Conservation (phyloP, 805 yeast genomes). For the Naumovozyma castellii region DNA sequence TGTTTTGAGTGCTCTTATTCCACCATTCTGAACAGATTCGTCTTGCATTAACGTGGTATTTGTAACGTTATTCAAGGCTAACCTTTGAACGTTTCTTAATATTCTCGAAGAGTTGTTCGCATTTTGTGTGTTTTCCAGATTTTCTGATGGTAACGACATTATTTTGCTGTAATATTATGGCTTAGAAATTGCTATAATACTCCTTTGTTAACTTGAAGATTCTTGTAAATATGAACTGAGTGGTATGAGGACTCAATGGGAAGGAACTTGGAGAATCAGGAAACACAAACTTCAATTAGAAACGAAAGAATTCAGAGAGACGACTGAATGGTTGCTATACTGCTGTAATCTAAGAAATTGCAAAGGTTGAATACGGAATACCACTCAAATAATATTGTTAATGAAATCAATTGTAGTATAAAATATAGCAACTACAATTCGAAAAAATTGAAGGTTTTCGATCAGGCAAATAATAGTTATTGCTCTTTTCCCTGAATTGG, state of each 20-base stretch:
- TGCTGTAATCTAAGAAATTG: too few relatives aligned
- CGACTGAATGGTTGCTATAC: too few relatives aligned
- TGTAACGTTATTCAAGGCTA: slow-evolving; percentile 30
- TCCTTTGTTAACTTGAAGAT: not conserved
- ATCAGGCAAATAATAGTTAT: slow-evolving; percentile 6
- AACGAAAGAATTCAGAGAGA: too few relatives aligned
- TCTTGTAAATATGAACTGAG: too few relatives aligned
- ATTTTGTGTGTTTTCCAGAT: slow-evolving; percentile 3
- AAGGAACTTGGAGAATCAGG: too few relatives aligned
- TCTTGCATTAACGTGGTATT: slow-evolving; percentile 24
- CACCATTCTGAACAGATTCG: slow-evolving; percentile 12
- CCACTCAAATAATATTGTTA: too few relatives aligned
- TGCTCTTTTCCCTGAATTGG: slow-evolving; percentile 17
- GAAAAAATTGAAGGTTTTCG: not conserved
- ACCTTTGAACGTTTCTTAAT: slow-evolving; percentile 21
- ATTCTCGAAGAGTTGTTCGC: slow-evolving; percentile 9
- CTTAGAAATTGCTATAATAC: not conserved
- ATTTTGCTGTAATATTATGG: not conserved
- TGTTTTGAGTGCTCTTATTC: slow-evolving; percentile 13
- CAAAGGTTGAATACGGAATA: too few relatives aligned
- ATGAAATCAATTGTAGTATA: not conserved
- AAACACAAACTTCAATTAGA: too few relatives aligned
- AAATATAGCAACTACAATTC: not conserved
- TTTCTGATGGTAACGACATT: slow-evolving; percentile 4
- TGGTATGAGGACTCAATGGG: too few relatives aligned